Percentiles rank a stretch among this genome's conserved stretches.
Evolutionary conservation across 768 basidiomycete genomes (phyloP).

Genomic region (Leccinum boreale): DNA sequence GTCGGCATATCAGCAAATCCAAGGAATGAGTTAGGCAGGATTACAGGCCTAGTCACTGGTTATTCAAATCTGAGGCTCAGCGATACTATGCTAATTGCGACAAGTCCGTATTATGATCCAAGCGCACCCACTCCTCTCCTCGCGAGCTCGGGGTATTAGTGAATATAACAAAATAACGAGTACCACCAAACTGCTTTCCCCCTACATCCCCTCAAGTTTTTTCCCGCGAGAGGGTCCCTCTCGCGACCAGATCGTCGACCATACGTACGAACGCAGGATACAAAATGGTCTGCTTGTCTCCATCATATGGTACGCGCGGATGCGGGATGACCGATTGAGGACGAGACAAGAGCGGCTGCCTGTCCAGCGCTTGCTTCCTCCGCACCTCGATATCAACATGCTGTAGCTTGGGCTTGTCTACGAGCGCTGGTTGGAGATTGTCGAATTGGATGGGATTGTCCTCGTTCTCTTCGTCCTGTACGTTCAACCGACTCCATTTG

Average conservation of each 20-base stretch:
- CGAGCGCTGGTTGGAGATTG: conserved; percentile 10
- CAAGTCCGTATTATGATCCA: neutral
- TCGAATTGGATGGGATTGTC: conserved; percentile 18
- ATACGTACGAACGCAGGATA: conserved; percentile 21
- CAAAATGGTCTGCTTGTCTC: conserved; percentile 16
- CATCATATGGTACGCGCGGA: conserved; percentile 14
- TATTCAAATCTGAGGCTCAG: neutral
- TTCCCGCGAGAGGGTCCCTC: conserved; percentile 14
- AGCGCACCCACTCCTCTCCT: neutral
- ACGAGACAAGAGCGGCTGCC: conserved; percentile 16
- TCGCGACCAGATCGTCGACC: conserved; percentile 20
- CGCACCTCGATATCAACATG: conserved; percentile 15
- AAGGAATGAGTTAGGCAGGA: neutral
- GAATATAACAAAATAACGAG: neutral
- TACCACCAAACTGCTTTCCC: neutral
- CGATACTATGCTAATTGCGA: neutral
- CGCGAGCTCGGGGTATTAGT: neutral
- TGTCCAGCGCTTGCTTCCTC: neutral
- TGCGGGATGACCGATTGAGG: conserved; percentile 20
- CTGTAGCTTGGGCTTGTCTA: neutral
- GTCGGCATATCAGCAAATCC: too few species aligned
- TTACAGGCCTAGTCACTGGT: neutral
- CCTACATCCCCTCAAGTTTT: neutral
- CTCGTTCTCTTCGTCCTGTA: conserved; percentile 20
- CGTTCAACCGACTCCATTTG: conserved; percentile 31